Base-by-base conservation (phyloP, 2,329 filamentous ascomycete genomes). In the Sordariomycetes sp. region DNA sequence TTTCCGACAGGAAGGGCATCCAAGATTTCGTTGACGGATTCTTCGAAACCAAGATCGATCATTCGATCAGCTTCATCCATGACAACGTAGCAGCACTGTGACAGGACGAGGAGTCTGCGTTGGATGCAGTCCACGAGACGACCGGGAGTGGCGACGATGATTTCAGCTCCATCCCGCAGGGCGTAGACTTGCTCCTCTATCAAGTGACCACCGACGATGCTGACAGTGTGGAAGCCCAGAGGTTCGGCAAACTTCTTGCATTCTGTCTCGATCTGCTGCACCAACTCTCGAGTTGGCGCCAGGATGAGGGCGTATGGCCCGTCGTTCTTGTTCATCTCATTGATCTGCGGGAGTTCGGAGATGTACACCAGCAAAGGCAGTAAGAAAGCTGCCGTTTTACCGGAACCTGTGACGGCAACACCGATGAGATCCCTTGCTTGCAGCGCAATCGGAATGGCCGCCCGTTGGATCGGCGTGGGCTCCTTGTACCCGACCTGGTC, bases 41-140 rank as follows among this genome's bases (percentile, higher is more conserved):
- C 92, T 61, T 98, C 92, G 55, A 98, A 98, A 30, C 92, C 92
- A 40, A 96, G 77, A 54, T 98, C 92, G 43, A 98, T 94, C 92
- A 98, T 98, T 36, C 90, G 84, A 62, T 98, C 92, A 24, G 92
- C 92, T 72, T 98, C 92, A 57, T 98, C 92, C 90, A 98, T 95
- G 60, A 98, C 94, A 37, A 96, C 76, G 61, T 96, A 96, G 63
- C 88, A 94, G 59, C 92, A 96, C 60, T 96, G 92, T n/a, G 79
- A 80, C 31, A 96, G 74, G 2, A 98, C 90, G 3, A 96, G 70
- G 20, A 96, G 77, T 21, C 90, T 81, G 14, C 92, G 76, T 58
- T 98, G 92, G 46, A 98, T 92, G 59, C 88, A 96, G 64, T 98
- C 92, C 8, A 96, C 85, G 1, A 98, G 74, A 71, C 92, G 88